Base-by-base conservation (phyloP, 768 basidiomycete genomes). In the button mushroom (Agaricus bisporus) region DNA sequence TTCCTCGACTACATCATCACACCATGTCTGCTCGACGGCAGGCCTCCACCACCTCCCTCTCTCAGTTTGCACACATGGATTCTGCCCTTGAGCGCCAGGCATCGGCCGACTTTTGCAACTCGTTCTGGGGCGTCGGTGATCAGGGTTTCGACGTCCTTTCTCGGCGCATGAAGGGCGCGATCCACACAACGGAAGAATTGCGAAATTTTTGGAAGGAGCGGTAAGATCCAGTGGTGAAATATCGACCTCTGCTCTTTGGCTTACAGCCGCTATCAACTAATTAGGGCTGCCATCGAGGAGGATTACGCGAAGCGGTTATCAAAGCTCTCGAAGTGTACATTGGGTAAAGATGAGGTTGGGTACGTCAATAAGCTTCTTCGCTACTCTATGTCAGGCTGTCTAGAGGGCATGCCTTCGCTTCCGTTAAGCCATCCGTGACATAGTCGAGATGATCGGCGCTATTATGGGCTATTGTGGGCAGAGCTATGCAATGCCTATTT, bases 301-400 rank as follows among this genome's bases (percentile, higher is more conserved):
- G 95, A 98, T 36, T 98, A 98, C 63, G 87, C 95, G 0, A 93
- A 92, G 69, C 81, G 85, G 26, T 64, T 99, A 12, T 71, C 78
- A 18, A 91, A 88, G 65, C 73, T 99, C 20, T 79, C 91, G 29
- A 95, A 90, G 68, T 61, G 75, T 55, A 61, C 79, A 7, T 69
- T 97, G 37, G 95, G 95, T 39, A 81, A 79, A 61, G 95, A 97
- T 66, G 97, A 98, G 70, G 90, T 94, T 59, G 95, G 94, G 93
- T 94, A 67, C 64, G 88, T 80, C 47, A 14, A 14, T 4, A 14
- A 36, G 9, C 18, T 20, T 14, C 14, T 15, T 22, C 17, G 15
- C 11, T 2, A 26, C 28, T 36, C 17, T 42, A 12, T 37, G 11
- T 9, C 15, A 18, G 22, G 14, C 17, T 10, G 26, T 15, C 41